Percentiles rank a stretch among this genome's conserved stretches.
Conservation (phyloP, 768 basidiomycete species). For the Pleurotus sapidus region DNA sequence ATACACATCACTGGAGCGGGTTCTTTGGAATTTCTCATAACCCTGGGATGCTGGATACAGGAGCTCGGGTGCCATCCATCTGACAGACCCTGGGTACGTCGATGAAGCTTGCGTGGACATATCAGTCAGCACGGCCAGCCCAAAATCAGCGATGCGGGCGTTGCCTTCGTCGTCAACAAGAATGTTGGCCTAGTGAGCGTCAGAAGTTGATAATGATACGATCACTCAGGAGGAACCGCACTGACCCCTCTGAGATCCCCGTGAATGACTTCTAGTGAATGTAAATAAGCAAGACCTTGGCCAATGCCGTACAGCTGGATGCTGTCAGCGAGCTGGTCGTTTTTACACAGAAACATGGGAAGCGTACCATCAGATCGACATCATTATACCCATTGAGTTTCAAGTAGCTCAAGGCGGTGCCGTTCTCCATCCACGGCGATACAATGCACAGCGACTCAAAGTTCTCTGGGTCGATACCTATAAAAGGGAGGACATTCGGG, state of each 20-base stretch:
- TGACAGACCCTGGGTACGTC: slow-evolving; percentile 20
- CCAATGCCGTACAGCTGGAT: slow-evolving; percentile 18
- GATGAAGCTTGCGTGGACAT: slow-evolving; percentile 21
- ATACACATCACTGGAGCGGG: slow-evolving; percentile 27
- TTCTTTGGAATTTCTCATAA: slow-evolving; percentile 17
- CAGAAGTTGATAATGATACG: background rate
- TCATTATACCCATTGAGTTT: slow-evolving; percentile 2
- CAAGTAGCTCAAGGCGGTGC: slow-evolving; percentile 7
- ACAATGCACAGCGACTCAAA: slow-evolving; percentile 16
- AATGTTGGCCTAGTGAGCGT: slow-evolving; percentile 25
- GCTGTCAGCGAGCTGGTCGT: background rate
- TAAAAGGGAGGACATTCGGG: slow-evolving; percentile 23
- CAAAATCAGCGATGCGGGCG: slow-evolving; percentile 32
- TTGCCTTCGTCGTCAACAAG: slow-evolving; percentile 26
- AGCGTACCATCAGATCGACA: background rate
- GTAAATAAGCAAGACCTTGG: slow-evolving; percentile 19
- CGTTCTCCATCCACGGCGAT: slow-evolving; percentile 9
- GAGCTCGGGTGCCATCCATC: slow-evolving; percentile 37
- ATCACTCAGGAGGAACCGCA: background rate
- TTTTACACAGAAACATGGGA: background rate
- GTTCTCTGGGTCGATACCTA: slow-evolving; percentile 21
- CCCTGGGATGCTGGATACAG: slow-evolving; percentile 25
- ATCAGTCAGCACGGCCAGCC: slow-evolving; percentile 26
- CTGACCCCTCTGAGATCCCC: slow-evolving; percentile 20
- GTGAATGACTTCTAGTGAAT: slow-evolving; percentile 18